phyloP scores from a whole-genome alignment of 202 grass and related monocot genomes.

The Hordeum pubiflorum region DNA sequence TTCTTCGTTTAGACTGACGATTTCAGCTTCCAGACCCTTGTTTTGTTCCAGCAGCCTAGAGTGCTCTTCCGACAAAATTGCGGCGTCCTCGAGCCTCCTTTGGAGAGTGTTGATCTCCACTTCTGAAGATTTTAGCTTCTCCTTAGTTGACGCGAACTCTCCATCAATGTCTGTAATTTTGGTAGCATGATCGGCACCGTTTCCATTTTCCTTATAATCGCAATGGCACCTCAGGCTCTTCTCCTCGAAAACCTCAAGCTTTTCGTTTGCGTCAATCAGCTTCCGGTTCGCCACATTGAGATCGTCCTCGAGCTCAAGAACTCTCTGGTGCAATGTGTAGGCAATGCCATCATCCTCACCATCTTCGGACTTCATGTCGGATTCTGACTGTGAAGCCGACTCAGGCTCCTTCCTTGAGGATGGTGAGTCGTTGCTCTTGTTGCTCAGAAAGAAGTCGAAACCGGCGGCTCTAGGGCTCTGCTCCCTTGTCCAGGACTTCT shows the following conservation, averaged over 20 bases:
- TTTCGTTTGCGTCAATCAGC: conserved; percentile 24
- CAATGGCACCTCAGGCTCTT: conserved; percentile 35
- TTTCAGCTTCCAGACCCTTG: conserved; percentile 40
- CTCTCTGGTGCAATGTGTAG: conserved; percentile 55
- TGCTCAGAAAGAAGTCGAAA: conserved; percentile 65
- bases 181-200: background rate
- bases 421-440: conserved; percentile 39
- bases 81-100: conserved; percentile 1
- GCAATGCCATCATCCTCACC: conserved; percentile 45
- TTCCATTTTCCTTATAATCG: conserved; percentile 28
- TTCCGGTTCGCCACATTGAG: conserved; percentile 38
- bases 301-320: conserved; percentile 69
- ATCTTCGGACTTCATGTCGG: conserved; percentile 63
- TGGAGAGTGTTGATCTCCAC: conserved; percentile 13
- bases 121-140: conserved; percentile 27
- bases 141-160: background rate
- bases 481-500: conserved; percentile 42
- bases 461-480: conserved; percentile 56
- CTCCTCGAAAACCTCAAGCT: conserved; percentile 43
- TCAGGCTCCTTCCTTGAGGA: conserved; percentile 43
- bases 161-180: background rate
- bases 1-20: conserved; percentile 42
- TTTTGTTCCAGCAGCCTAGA: conserved; percentile 23
- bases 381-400: conserved; percentile 48
- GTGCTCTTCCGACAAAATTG: conserved; percentile 24